Evolutionary conservation across 768 basidiomycete species (phyloP).

Genomic region (Lentinula sp.): DNA sequence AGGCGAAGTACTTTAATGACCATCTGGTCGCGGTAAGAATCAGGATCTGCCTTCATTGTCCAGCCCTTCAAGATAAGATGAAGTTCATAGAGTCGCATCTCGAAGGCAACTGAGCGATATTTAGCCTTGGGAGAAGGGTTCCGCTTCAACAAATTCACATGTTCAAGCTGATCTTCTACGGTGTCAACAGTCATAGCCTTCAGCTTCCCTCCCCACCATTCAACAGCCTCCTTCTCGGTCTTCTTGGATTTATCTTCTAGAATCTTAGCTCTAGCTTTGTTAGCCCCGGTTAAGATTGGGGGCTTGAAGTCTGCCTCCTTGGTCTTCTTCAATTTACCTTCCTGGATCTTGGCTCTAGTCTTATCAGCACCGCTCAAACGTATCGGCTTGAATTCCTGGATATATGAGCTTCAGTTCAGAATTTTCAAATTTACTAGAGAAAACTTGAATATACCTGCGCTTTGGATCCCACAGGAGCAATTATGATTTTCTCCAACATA

Average conservation of each 20-base stretch:
- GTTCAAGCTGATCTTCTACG: constrained; percentile 27
- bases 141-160: constrained; percentile 36
- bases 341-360: constrained; percentile 38
- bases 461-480: constrained; percentile 31
- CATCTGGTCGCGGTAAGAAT: constrained; percentile 26
- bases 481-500: constrained; percentile 46
- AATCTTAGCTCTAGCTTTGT: constrained; percentile 38
- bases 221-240: constrained; percentile 28
- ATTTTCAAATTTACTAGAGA: background rate
- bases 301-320: constrained; percentile 21
- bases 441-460: constrained; percentile 8
- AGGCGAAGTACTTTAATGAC: constrained; percentile 34
- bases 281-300: constrained; percentile 17
- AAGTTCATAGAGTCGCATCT: constrained; percentile 47
- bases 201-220: constrained; percentile 53
- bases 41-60: constrained; percentile 39
- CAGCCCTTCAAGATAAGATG: constrained; percentile 47
- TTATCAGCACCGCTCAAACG: background rate
- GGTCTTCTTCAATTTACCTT: constrained; percentile 35
- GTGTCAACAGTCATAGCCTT: constrained; percentile 26
- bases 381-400: constrained; percentile 8
- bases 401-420: constrained; percentile 17
- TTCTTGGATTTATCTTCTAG: constrained; percentile 36
- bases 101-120: constrained; percentile 30
- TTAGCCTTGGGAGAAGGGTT: constrained; percentile 31